Evolutionary conservation across 139 green algal species (phyloP), one percentile per base, ranked within the genome.

Genomic region (Coelastrella sp.): DNA sequence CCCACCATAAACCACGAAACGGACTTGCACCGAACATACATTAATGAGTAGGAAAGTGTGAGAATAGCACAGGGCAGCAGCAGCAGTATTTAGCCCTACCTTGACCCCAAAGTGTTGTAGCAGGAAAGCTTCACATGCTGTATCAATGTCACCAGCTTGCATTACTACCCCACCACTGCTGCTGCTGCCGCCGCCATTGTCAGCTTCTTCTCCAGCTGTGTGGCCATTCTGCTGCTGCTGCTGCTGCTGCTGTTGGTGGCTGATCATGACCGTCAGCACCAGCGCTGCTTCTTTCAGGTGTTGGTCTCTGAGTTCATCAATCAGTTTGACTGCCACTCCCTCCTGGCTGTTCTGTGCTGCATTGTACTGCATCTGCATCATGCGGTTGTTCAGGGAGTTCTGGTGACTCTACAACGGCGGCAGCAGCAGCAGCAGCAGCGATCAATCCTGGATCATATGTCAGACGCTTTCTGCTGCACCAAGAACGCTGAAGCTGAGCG

Each of bases 261-360:
- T 54, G 64, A 80, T 17, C 66, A 88, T 66, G 23, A 80, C 66
- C 14, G 65, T 71, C 5, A 65, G 17, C 5, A 73, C 83, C 66
- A 68, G 8, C 19, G 83, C 66, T 59, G 83, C 83, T 60, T 88
- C 83, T 66, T 88, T 88, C 3, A 80, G 66, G 65, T 79, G 66
- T 10, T 78, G 47, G 7, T 88, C 83, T 6, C 83, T 56, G 20
- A 88, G 66, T 47, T 88, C 83, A 57, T 88, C 83, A 7, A 88
- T 17, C 66, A 88, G 83, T 75, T 80, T 88, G 65, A 79, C 65
- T 17, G 22, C 19, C 83, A 88, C 83, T 17, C 83, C 66, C 83
- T 88, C 83, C 83, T 88, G 83, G 65, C 66, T 79, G 83, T 88
- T 56, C 13, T 73, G 6, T 17, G 83, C 65, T 4, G 66, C 47